Percentiles rank a stretch among this genome's conserved stretches.
These are phyloP conservation scores for Talaromyces nanjingensis DNA, from an alignment of 495 filamentous ascomycete genomes.

Conservation along the genomic window DNA sequence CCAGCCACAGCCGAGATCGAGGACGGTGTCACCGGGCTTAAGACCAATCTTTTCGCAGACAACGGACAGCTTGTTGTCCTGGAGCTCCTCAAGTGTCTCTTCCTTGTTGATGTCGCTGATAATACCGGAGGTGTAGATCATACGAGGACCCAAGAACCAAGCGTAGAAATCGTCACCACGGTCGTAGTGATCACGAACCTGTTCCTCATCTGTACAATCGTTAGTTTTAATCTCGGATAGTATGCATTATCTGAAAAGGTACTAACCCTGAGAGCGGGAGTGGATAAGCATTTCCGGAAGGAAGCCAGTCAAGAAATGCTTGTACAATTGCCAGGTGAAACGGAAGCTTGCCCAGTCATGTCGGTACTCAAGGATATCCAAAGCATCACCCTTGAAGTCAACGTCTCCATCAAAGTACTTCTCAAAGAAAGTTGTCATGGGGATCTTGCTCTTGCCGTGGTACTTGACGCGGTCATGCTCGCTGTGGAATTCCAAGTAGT, in stretches of 20 bases:
- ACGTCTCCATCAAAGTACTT: slow-evolving; percentile 60
- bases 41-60: slow-evolving; percentile 68
- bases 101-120: slow-evolving; percentile 60
- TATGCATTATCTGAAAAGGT: not conserved
- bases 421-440: slow-evolving; percentile 61
- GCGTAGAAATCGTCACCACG: slow-evolving; percentile 70
- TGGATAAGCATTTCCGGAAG: slow-evolving; percentile 64
- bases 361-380: slow-evolving; percentile 56
- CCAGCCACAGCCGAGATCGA: slow-evolving; percentile 69
- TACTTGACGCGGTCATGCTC: slow-evolving; percentile 51
- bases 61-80: slow-evolving; percentile 64
- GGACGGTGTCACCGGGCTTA: slow-evolving; percentile 52
- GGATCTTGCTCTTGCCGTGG: slow-evolving; percentile 55
- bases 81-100: slow-evolving; percentile 59
- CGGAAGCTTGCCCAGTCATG: slow-evolving; percentile 66
- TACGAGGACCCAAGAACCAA: slow-evolving; percentile 67
- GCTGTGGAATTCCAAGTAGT: slow-evolving; percentile 57
- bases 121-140: slow-evolving; percentile 68
- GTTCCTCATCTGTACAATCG: slow-evolving; percentile 54
- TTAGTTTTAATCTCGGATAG: not conserved
- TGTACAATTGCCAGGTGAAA: slow-evolving; percentile 58
- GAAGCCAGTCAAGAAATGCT: slow-evolving; percentile 62
- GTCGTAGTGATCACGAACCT: slow-evolving; percentile 71
- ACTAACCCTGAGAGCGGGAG: slow-evolving; percentile 58
- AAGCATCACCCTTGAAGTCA: slow-evolving; percentile 56